Evolutionary conservation across 495 filamentous ascomycete species (phyloP).

Genomic region (Aspergillus sclerotiicarbonarius): DNA sequence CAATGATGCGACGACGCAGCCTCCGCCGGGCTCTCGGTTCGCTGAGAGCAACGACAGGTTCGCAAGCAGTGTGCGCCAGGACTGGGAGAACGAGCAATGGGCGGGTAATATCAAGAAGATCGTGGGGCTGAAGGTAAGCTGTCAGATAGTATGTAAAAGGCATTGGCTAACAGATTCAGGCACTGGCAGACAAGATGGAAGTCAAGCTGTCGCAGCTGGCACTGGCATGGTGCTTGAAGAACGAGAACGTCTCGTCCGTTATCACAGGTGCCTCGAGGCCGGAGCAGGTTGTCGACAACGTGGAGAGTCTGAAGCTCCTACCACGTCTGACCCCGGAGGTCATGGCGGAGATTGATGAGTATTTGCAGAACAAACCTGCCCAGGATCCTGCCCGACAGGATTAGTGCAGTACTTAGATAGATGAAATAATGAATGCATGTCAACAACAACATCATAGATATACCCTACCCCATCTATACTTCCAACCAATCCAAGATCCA

Average conservation of each 20-base stretch:
- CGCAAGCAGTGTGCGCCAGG: slow-evolving; percentile 28
- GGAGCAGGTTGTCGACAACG: slow-evolving; percentile 71
- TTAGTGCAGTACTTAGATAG: slow-evolving; percentile 3
- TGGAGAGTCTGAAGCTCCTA: slow-evolving; percentile 59
- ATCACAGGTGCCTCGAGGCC: slow-evolving; percentile 74
- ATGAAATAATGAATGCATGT: background rate
- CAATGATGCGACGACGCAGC: slow-evolving; percentile 51
- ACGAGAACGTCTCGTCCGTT: slow-evolving; percentile 68
- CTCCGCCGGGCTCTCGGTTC: slow-evolving; percentile 36
- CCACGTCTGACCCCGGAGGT: slow-evolving; percentile 65
- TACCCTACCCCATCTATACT: too few species aligned
- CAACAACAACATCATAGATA: background rate
- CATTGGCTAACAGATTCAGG: slow-evolving; percentile 29
- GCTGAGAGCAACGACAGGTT: slow-evolving; percentile 42
- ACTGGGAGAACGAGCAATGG: slow-evolving; percentile 25
- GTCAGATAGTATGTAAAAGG: background rate
- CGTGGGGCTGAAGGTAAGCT: slow-evolving; percentile 20
- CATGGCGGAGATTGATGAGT: slow-evolving; percentile 66
- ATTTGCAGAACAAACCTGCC: slow-evolving; percentile 62
- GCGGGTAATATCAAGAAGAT: slow-evolving; percentile 25
- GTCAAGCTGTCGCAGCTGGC: slow-evolving; percentile 65
- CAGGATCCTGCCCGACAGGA: slow-evolving; percentile 23
- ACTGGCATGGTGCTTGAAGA: slow-evolving; percentile 77
- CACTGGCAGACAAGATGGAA: slow-evolving; percentile 66
- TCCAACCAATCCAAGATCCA: too few species aligned